phyloP scores from a whole-genome alignment of 495 filamentous ascomycete species.

The Talaromyces borbonicus region DNA sequence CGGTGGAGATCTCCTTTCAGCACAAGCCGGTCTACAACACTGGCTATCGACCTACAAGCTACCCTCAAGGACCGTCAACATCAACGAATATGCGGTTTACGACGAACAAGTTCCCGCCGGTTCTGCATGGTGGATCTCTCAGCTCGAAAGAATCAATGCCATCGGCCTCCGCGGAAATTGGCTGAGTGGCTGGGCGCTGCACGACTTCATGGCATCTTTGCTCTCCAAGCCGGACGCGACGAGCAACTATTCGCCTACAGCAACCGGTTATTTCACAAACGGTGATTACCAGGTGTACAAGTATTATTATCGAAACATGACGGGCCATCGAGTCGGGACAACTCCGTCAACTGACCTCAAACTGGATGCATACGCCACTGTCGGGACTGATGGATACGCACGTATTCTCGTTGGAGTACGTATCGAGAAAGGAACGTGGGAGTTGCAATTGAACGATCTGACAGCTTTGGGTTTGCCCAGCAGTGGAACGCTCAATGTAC shows the following conservation, averaged over 20 bases:
- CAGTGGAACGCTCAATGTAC: conserved; percentile 20
- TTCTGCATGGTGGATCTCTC: conserved; percentile 24
- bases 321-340: conserved; percentile 19
- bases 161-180: conserved; percentile 25
- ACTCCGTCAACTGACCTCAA: conserved; percentile 16
- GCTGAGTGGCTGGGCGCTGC: conserved; percentile 17
- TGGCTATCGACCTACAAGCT: conserved; percentile 16
- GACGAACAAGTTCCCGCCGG: conserved; percentile 22
- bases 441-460: conserved; percentile 20
- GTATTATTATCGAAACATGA: conserved; percentile 25
- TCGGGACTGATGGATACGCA: conserved; percentile 2
- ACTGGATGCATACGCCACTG: conserved; percentile 12
- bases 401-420: conserved; percentile 24
- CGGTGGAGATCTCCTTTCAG: conserved; percentile 15
- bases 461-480: conserved; percentile 19
- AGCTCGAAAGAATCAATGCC: conserved; percentile 21
- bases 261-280: conserved; percentile 19
- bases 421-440: conserved; percentile 21
- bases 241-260: conserved; percentile 13
- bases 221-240: conserved; percentile 18
- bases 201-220: conserved; percentile 22
- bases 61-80: conserved; percentile 22
- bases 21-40: conserved; percentile 12
- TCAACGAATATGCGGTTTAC: conserved; percentile 25
- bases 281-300: conserved; percentile 28